Conservation (phyloP, 2,329 filamentous ascomycete genomes). For the Cryphonectria nitschkei region DNA sequence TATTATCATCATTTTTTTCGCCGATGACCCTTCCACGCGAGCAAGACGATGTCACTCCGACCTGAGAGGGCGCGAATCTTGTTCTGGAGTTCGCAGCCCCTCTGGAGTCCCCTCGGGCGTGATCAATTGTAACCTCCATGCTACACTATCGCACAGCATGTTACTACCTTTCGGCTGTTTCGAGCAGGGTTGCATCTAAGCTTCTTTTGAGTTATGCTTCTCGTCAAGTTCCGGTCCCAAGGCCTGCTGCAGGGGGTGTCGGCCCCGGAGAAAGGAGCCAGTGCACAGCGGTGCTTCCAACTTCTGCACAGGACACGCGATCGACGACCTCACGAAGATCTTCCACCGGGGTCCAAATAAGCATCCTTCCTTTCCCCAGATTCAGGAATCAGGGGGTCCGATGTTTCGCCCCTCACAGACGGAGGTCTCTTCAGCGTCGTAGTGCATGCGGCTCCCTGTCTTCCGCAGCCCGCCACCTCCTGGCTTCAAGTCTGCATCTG, state of each 20-base stretch:
- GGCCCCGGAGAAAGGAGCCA: neutral
- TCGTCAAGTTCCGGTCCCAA: neutral
- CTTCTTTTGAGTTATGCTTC: neutral
- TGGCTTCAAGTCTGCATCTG: constrained; percentile 6
- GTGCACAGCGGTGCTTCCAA: neutral
- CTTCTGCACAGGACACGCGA: neutral
- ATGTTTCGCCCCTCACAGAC: neutral
- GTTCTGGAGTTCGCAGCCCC: neutral
- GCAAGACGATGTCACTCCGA: neutral
- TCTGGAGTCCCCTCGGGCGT: neutral
- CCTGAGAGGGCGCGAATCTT: neutral
- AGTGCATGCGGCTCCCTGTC: neutral
- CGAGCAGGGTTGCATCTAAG: neutral
- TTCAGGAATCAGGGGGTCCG: neutral
- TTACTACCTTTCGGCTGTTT: neutral
- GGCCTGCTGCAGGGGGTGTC: neutral
- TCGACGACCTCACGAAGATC: neutral
- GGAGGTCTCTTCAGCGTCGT: neutral
- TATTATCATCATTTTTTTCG: no score
- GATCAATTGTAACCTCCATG: neutral
- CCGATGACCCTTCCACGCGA: no score
- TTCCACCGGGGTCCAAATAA: neutral
- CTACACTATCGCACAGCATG: neutral
- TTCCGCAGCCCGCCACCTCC: constrained; percentile 2
- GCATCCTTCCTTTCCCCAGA: neutral